Evolutionary conservation across 176 grass and related monocot species (phyloP).

Genomic region (Eleusine coracana): DNA sequence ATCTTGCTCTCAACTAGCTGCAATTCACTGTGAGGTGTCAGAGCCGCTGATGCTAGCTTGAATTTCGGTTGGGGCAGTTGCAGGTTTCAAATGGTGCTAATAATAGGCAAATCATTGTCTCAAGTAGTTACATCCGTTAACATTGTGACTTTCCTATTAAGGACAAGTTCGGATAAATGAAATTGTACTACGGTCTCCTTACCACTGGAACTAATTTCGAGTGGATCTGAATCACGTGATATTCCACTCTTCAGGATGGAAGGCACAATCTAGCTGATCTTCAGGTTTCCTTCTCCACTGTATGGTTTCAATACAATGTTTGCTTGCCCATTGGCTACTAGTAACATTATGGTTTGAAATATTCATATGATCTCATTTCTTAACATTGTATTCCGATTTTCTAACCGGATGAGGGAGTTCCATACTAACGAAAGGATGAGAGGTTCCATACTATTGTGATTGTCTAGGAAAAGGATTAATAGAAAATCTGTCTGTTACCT

Average conservation of each 20-base stretch:
- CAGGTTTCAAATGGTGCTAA: conserved; percentile 1
- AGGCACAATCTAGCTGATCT: not conserved
- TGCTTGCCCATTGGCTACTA: not conserved
- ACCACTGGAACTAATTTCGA: not conserved
- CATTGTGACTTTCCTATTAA: not conserved
- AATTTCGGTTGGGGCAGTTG: conserved; percentile 14
- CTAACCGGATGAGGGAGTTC: too few species aligned
- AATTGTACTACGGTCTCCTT: not conserved
- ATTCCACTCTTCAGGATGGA: not conserved
- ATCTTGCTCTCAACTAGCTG: conserved; percentile 29
- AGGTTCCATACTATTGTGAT: too few species aligned
- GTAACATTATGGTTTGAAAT: not conserved
- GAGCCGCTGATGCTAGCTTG: conserved; percentile 3
- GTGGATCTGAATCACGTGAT: not conserved
- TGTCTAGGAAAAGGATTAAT: too few species aligned
- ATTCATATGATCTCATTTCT: not conserved
- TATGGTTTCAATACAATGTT: not conserved
- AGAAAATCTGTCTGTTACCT: not conserved
- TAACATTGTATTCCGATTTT: not conserved
- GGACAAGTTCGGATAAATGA: not conserved
- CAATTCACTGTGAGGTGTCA: not conserved
- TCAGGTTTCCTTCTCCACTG: not conserved
- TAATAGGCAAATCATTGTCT: not conserved
- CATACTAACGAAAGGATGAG: too few species aligned
- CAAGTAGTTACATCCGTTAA: conserved; percentile 17